Base-by-base conservation (phyloP, 805 yeast species). In the Pichia nanzhaoensis region DNA sequence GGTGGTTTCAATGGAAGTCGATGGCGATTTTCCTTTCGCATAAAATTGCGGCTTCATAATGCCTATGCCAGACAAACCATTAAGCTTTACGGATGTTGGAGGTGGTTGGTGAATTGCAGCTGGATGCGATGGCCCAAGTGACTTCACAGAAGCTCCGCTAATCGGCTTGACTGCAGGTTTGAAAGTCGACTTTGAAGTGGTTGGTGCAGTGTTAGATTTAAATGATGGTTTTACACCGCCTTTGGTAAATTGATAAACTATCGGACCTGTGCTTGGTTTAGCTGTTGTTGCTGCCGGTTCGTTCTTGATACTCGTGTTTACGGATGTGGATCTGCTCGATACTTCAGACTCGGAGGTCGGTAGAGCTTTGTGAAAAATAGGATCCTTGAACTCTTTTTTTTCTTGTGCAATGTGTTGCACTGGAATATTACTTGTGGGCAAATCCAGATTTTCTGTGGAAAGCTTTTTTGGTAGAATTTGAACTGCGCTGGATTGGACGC, bases 1-100 rank as follows among this genome's bases (percentile, higher is more conserved):
- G 24, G 20, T 33, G 5, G 5, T 14, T 4, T 20, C 32, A 24
- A 5, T n/a, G 14, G 12, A 13, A 30, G 16, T 12, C 14, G 28
- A 24, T 13, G 30, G 30, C 4, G 16, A 17, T 16, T 36, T 32
- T 22, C 43, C 39, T 24, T 51, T 56, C 9, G 58, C 58, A 48
- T 57, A 61, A 47, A 53, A 57, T 34, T 56, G 61, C 17, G 61
- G 66, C 47, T 58, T 61, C 21, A 41, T 33, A 3, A 45, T 37
- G 3, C 45, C 45, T 2, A 22, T 30, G 13, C 37, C 38, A 9
- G 40, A 9, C 22, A 21, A 16, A 19, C 34, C 28, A 24, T 28
- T 13, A 13, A 41, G 17, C 34, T 20, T 39, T 6, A 17, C 31
- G 6, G 14, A 32, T 5, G 17, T 37, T 8, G 37, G 31, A 32